Evolutionary conservation across 192 early-diverging fungal species (phyloP).

Genomic region (Allomyces arbusculus): DNA sequence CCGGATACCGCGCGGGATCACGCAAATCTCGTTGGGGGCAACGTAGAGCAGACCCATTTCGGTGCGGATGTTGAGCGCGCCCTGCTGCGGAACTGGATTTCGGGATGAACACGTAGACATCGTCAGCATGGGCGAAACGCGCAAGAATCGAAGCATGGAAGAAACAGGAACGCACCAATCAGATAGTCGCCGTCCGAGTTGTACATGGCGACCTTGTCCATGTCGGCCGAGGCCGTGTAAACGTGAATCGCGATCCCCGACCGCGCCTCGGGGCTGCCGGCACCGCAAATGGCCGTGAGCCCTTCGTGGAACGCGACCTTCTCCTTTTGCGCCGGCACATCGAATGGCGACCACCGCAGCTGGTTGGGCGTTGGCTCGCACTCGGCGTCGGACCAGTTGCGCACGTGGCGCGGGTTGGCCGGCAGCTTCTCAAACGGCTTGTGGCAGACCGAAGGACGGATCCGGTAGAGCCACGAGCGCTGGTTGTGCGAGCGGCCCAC

Average conservation of each 20-base stretch:
- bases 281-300: constrained; percentile 61
- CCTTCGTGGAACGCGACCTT: constrained; percentile 63
- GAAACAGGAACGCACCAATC: constrained; percentile 33
- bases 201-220: constrained; percentile 62
- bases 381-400: constrained; percentile 31
- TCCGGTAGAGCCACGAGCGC: constrained; percentile 85
- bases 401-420: constrained; percentile 18
- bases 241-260: constrained; percentile 70
- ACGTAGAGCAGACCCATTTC: constrained; percentile 73
- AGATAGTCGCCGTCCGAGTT: constrained; percentile 84
- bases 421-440: constrained; percentile 30
- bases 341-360: constrained; percentile 83
- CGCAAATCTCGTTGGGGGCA: constrained; percentile 72
- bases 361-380: constrained; percentile 61
- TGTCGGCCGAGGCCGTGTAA: constrained; percentile 53
- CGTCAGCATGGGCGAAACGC: background rate
- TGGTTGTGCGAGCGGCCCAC: constrained; percentile 58
- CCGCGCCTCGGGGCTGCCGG: constrained; percentile 56
- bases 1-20: constrained; percentile 81
- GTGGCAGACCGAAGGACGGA: constrained; percentile 76
- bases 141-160: background rate
- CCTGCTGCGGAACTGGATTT: constrained; percentile 66
- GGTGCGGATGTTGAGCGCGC: constrained; percentile 68
- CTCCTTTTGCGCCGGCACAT: constrained; percentile 22
- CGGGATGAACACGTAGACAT: background rate